A percentile compares a stretch with the other conserved stretches of the same genome.
Evolutionary conservation across 2,329 filamentous ascomycete species (phyloP).

Genomic region (Aaosphaeria arxii): DNA sequence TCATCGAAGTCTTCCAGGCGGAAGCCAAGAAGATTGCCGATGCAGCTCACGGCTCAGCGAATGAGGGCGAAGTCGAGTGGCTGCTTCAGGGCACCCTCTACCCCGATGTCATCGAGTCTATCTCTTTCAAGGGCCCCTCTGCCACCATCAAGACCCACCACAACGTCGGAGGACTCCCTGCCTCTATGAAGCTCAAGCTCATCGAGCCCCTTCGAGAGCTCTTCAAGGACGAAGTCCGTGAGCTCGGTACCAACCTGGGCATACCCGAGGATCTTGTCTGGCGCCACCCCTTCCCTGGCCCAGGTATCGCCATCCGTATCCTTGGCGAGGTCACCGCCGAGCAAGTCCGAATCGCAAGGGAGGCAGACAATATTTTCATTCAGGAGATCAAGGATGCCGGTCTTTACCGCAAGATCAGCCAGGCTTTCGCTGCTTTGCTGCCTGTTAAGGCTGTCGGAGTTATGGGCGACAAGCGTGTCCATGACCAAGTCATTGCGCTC

Average conservation of each 20-base stretch:
- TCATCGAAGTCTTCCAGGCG: conserved; percentile 80
- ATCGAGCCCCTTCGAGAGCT: conserved; percentile 77
- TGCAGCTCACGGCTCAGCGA: conserved; percentile 62
- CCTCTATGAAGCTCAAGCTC: conserved; percentile 62
- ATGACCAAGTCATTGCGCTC: conserved; percentile 61
- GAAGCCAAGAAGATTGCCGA: conserved; percentile 74
- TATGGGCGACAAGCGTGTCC: conserved; percentile 67
- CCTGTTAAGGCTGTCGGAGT: conserved; percentile 65
- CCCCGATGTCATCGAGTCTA: conserved; percentile 68
- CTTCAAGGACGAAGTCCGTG: conserved; percentile 80
- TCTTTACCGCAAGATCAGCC: conserved; percentile 68
- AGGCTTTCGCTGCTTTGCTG: conserved; percentile 68
- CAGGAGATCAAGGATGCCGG: conserved; percentile 70
- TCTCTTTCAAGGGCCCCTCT: conserved; percentile 70
- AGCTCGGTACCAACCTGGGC: conserved; percentile 65
- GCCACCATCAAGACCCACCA: conserved; percentile 74
- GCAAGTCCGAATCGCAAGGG: conserved; percentile 73
- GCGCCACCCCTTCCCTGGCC: conserved; percentile 75
- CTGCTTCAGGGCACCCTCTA: conserved; percentile 87
- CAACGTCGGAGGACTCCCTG: conserved; percentile 68
- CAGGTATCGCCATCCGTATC: conserved; percentile 73
- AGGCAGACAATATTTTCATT: conserved; percentile 77
- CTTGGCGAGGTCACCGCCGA: conserved; percentile 81
- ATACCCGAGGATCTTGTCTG: conserved; percentile 74
- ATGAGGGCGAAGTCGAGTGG: conserved; percentile 76